A percentile compares a stretch with the other conserved stretches of the same genome.
phyloP scores from a whole-genome alignment of 23 red algal species.

The Gracilaria domingensis region DNA sequence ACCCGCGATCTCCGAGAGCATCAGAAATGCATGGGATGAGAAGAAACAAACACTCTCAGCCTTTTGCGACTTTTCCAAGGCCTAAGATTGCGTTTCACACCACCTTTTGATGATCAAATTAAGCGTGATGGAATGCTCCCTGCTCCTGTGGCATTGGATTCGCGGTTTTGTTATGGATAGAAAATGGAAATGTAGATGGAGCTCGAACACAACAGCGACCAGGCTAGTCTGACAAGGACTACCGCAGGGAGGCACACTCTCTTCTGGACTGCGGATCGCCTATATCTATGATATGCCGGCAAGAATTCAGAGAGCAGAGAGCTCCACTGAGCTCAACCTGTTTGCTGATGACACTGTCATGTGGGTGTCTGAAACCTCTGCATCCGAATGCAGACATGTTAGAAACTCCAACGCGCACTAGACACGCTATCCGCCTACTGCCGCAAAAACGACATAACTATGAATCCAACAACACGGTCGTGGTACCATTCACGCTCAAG shows the following conservation, averaged over 20 bases:
- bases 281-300: not conserved
- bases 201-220: not conserved
- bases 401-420: not conserved
- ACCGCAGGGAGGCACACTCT: constrained; percentile 3
- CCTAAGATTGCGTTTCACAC: no score
- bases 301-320: not conserved
- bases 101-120: no score
- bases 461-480: not conserved
- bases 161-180: no score
- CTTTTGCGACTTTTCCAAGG: not conserved
- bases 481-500: not conserved
- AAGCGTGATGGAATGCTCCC: no score
- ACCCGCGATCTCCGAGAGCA: not conserved
- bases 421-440: not conserved
- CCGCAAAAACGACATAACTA: not conserved
- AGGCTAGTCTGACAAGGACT: not conserved
- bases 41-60: not conserved
- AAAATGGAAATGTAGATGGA: not conserved
- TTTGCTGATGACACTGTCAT: not conserved
- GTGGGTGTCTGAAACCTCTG: not conserved
- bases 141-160: no score
- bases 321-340: not conserved
- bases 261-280: not conserved
- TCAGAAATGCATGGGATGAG: not conserved
- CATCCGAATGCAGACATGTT: no score